phyloP scores from a whole-genome alignment of 805 yeast species.

The Spathaspora arborariae region DNA sequence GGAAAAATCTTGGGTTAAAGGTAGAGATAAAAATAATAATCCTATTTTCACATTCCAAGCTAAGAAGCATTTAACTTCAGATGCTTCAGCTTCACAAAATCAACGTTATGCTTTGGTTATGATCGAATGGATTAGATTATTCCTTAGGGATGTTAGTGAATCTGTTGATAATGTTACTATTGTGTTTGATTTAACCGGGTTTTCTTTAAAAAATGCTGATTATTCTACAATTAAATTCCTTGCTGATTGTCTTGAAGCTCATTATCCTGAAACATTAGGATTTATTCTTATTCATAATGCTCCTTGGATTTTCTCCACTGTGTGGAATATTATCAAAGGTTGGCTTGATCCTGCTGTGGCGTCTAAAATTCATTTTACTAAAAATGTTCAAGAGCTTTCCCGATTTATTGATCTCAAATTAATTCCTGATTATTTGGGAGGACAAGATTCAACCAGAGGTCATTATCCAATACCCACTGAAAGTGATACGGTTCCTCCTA shows the following conservation, averaged over 20 bases:
- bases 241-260: slow-evolving; percentile 88
- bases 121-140: slow-evolving; percentile 79
- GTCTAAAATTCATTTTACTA: slow-evolving; percentile 81
- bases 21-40: slow-evolving; percentile 66
- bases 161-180: slow-evolving; percentile 65
- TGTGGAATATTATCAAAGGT: slow-evolving; percentile 87
- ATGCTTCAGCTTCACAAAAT: slow-evolving; percentile 60
- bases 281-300: slow-evolving; percentile 84
- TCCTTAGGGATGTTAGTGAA: slow-evolving; percentile 52
- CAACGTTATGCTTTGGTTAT: slow-evolving; percentile 69
- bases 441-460: slow-evolving; percentile 56
- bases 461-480: slow-evolving; percentile 69
- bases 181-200: slow-evolving; percentile 81
- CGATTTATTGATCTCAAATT: slow-evolving; percentile 55
- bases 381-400: slow-evolving; percentile 60
- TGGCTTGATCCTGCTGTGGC: slow-evolving; percentile 98
- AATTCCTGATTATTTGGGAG: slow-evolving; percentile 75
- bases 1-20: slow-evolving; percentile 72
- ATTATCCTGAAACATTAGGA: slow-evolving; percentile 92
- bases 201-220: slow-evolving; percentile 90
- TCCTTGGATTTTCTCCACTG: slow-evolving; percentile 94
- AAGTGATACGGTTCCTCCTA: slow-evolving; percentile 19
- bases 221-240: slow-evolving; percentile 86
- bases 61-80: slow-evolving; percentile 57
- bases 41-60: slow-evolving; percentile 85